Conservation (phyloP, 306 rosid genomes). For the Urtica urens region DNA sequence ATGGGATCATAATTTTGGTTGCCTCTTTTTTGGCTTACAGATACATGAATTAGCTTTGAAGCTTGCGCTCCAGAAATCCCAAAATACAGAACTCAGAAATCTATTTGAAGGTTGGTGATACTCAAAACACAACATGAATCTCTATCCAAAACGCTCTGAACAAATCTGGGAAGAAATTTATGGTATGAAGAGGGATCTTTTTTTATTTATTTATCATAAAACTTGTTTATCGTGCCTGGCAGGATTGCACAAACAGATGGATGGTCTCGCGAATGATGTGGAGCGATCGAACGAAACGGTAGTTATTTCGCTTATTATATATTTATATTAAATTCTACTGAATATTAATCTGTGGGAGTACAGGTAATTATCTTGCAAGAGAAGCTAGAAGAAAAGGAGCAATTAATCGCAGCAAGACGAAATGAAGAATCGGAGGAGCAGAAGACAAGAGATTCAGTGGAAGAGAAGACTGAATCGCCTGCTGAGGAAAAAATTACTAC, state of each 20-base stretch:
- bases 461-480: slow-evolving; percentile 23
- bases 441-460: slow-evolving; percentile 17
- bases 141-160: neutral
- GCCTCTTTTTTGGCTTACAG: slow-evolving; percentile 34
- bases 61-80: slow-evolving; percentile 73
- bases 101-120: slow-evolving; percentile 70
- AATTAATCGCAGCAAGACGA: slow-evolving; percentile 33
- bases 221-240: slow-evolving; percentile 12
- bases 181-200: neutral
- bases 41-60: slow-evolving; percentile 79
- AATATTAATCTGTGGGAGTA: neutral
- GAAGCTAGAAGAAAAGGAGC: slow-evolving; percentile 63
- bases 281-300: slow-evolving; percentile 96
- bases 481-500: slow-evolving; percentile 15
- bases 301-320: slow-evolving; percentile 9
- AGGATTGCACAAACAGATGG: slow-evolving; percentile 75
- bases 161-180: neutral
- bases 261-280: slow-evolving; percentile 73
- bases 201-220: neutral
- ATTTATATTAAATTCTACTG: neutral
- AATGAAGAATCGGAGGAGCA: slow-evolving; percentile 42
- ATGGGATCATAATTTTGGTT: no score
- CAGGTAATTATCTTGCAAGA: slow-evolving; percentile 65
- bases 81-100: slow-evolving; percentile 59
- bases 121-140: neutral